Evolutionary conservation across 2,329 filamentous ascomycete genomes (phyloP).

Genomic region (Clarireedia monteithiana): DNA sequence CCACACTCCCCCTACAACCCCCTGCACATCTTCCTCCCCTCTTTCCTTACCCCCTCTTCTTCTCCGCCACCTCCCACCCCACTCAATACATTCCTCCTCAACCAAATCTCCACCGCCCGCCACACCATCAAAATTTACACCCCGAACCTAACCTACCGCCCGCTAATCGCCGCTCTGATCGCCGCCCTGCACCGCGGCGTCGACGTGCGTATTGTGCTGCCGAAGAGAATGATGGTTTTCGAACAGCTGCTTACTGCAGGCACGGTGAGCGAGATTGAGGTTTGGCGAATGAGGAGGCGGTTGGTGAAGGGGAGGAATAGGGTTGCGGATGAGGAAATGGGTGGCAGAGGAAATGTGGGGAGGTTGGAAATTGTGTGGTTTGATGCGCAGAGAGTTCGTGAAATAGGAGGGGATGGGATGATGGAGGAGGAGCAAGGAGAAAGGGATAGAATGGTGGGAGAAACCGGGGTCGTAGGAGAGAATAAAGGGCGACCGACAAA

Average conservation of each 20-base stretch:
- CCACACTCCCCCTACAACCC: constrained; percentile 10
- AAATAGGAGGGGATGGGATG: constrained; percentile 8
- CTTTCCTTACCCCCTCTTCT: constrained; percentile 48
- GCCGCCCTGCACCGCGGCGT: constrained; percentile 58
- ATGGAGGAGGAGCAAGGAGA: constrained; percentile 9
- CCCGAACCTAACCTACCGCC: constrained; percentile 65
- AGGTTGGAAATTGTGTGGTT: constrained; percentile 24
- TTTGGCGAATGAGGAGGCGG: constrained; percentile 49
- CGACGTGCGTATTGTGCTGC: constrained; percentile 59
- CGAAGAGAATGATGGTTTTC: constrained; percentile 62
- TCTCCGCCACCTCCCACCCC: constrained; percentile 61
- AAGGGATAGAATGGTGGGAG: too few species aligned
- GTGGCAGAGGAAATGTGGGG: constrained; percentile 12
- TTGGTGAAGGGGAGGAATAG: constrained; percentile 14
- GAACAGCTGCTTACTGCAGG: constrained; percentile 77
- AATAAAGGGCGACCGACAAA: constrained; percentile 49
- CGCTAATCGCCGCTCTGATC: constrained; percentile 54
- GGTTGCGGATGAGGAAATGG: constrained; percentile 10
- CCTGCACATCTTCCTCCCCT: constrained; percentile 8
- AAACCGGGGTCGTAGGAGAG: too few species aligned
- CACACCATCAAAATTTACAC: constrained; percentile 64
- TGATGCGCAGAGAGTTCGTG: constrained; percentile 16
- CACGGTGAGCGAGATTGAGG: constrained; percentile 60
- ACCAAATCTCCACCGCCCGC: constrained; percentile 30
- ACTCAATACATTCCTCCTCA: constrained; percentile 29